phyloP scores from a whole-genome alignment of 2,329 filamentous ascomycete species.

The Aspergillus arachidicola region DNA sequence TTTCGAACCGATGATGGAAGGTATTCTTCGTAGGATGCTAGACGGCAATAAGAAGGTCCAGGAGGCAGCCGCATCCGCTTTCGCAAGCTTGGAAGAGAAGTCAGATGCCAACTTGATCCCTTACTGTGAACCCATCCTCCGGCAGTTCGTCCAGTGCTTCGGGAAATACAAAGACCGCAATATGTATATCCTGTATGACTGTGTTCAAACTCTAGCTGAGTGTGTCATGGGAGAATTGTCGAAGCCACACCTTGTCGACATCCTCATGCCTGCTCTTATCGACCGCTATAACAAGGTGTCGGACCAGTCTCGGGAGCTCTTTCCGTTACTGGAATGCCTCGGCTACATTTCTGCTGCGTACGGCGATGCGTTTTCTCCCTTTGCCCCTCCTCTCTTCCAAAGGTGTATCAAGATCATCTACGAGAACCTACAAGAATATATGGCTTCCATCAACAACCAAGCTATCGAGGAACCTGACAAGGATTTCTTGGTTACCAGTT shows the following conservation, averaged over 20 bases:
- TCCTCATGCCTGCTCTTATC: constrained; percentile 92
- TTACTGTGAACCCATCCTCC: constrained; percentile 86
- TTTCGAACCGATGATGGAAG: constrained; percentile 97
- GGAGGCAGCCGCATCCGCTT: constrained; percentile 92
- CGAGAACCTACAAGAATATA: constrained; percentile 79
- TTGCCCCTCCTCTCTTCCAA: constrained; percentile 81
- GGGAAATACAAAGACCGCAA: constrained; percentile 96
- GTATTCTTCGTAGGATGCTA: constrained; percentile 89
- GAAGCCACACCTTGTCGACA: constrained; percentile 75
- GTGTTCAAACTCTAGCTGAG: constrained; percentile 94
- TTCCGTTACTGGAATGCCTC: constrained; percentile 92
- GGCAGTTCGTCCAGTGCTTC: constrained; percentile 91
- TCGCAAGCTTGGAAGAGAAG: constrained; percentile 94
- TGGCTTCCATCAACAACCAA: constrained; percentile 69
- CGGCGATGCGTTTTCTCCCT: constrained; percentile 78
- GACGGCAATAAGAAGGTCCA: constrained; percentile 98
- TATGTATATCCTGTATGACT: constrained; percentile 98
- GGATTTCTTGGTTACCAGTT: constrained; percentile 92
- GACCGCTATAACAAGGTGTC: constrained; percentile 82
- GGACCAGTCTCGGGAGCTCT: constrained; percentile 89
- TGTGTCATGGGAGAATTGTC: constrained; percentile 81
- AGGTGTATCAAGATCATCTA: constrained; percentile 91
- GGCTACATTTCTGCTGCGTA: constrained; percentile 91
- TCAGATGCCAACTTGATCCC: constrained; percentile 77
- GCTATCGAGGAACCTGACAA: constrained; percentile 82